Conservation (phyloP, 176 grass and related monocot species). For the Pharus latifolius region DNA sequence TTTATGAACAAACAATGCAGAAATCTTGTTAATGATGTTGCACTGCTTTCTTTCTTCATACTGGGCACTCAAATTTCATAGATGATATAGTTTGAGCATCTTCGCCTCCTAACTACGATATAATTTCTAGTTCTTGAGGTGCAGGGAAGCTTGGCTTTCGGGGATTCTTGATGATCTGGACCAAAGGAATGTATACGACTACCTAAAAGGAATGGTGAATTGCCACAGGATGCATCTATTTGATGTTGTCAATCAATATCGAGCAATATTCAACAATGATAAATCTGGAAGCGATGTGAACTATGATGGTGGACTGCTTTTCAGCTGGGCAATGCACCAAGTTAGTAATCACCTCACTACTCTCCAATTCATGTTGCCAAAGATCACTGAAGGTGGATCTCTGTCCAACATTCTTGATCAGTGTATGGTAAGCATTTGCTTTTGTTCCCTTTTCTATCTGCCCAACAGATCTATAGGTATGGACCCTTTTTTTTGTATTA, state of each 20-base stretch:
- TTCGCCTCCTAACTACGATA: constrained; percentile 19
- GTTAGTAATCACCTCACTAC: constrained; percentile 74
- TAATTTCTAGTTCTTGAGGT: constrained; percentile 86
- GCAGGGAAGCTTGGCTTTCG: constrained; percentile 92
- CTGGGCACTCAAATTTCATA: neutral
- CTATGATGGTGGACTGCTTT: constrained; percentile 85
- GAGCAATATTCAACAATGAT: constrained; percentile 98
- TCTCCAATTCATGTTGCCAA: constrained; percentile 86
- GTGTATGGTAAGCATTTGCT: constrained; percentile 76
- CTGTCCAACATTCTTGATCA: constrained; percentile 83
- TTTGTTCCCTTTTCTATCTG: neutral
- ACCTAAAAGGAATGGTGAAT: constrained; percentile 78
- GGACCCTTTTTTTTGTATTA: no score
- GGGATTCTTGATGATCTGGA: constrained; percentile 87
- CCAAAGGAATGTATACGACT: constrained; percentile 83
- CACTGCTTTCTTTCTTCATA: neutral
- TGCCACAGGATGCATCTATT: constrained; percentile 87
- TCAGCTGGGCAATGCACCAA: constrained; percentile 97
- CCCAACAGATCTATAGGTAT: neutral
- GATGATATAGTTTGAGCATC: constrained; percentile 2
- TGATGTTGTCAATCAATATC: constrained; percentile 97
- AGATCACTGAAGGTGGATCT: constrained; percentile 88
- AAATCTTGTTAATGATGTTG: neutral
- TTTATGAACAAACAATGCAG: neutral
- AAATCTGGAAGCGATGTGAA: constrained; percentile 89